Conservation (phyloP, 2,329 filamentous ascomycete genomes). For the Alternaria angustiovoidea region DNA sequence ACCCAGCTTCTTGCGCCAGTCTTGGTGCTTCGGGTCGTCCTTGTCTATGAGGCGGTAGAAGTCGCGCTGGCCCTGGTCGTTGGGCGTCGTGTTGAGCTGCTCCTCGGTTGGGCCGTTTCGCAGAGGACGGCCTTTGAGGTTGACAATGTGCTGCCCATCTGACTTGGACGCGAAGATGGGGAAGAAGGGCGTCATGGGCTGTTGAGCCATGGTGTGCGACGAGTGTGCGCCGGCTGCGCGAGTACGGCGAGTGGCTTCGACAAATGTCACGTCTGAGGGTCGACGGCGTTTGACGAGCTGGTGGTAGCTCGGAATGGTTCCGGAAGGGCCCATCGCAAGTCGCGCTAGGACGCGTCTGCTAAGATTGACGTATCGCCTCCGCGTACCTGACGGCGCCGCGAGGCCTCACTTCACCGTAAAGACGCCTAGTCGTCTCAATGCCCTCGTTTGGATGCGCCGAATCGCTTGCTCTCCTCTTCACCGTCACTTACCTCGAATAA, state of each 20-base stretch:
- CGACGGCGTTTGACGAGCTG: background rate
- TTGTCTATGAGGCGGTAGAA: conserved; percentile 62
- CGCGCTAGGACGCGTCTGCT: conserved; percentile 17
- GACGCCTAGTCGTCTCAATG: background rate
- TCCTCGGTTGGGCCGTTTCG: conserved; percentile 62
- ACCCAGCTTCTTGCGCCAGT: conserved; percentile 67
- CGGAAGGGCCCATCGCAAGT: background rate
- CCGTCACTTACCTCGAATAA: background rate
- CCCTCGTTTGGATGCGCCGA: background rate
- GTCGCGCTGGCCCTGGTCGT: conserved; percentile 62
- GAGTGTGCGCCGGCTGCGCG: conserved; percentile 13
- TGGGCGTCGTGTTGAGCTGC: conserved; percentile 61
- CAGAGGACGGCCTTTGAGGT: conserved; percentile 58
- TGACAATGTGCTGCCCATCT: conserved; percentile 60
- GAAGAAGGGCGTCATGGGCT: conserved; percentile 56
- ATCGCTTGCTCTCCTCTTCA: conserved; percentile 9
- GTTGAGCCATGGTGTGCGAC: conserved; percentile 37
- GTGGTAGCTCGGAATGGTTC: conserved; percentile 1
- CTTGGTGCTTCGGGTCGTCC: conserved; percentile 62
- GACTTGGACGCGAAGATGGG: conserved; percentile 59
- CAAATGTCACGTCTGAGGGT: background rate
- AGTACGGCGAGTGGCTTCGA: background rate
- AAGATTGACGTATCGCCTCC: background rate
- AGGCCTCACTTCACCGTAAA: conserved; percentile 12
- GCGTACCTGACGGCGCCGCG: background rate